A percentile compares a stretch with the other conserved stretches of the same genome.
Evolutionary conservation across 441 rosid genomes (phyloP).

Genomic region (Raphanus hybrid): DNA sequence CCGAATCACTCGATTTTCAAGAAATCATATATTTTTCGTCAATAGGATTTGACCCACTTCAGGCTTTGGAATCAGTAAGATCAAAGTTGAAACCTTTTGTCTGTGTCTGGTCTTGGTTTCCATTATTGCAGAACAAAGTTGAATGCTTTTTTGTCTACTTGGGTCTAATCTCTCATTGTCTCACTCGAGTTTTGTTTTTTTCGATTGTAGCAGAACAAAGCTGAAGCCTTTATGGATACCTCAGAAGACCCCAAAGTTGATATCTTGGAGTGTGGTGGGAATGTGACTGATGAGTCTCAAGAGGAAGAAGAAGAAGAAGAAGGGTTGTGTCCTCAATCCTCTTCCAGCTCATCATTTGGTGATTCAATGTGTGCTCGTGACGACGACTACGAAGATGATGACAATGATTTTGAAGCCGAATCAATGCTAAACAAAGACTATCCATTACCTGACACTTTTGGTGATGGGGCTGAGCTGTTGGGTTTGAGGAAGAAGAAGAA

Average conservation of each 20-base stretch:
- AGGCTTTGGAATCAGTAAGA: constrained; percentile 16
- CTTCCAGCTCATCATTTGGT: constrained; percentile 86
- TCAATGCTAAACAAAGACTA: constrained; percentile 46
- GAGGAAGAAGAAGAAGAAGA: constrained; percentile 42
- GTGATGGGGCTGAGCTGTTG: constrained; percentile 31
- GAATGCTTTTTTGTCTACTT: constrained; percentile 5
- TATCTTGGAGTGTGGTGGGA: constrained; percentile 48
- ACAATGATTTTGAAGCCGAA: constrained; percentile 54
- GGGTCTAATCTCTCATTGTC: constrained; percentile 5
- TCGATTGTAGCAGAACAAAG: constrained; percentile 13
- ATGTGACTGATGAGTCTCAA: constrained; percentile 31
- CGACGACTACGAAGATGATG: constrained; percentile 47
- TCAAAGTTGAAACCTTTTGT: constrained; percentile 25
- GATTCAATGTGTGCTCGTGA: constrained; percentile 52
- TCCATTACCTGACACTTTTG: constrained; percentile 30
- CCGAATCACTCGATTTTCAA: constrained; percentile 22
- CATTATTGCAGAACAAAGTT: constrained; percentile 12
- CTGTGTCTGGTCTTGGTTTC: not conserved
- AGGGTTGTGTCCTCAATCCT: constrained; percentile 44
- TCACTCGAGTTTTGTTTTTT: constrained; percentile 16
- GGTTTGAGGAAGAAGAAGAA: constrained; percentile 61
- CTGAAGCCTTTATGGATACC: constrained; percentile 34
- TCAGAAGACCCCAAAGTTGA: constrained; percentile 53
- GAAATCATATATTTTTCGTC: not conserved
- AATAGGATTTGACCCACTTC: constrained; percentile 4